phyloP scores from a whole-genome alignment of 257 asterid species.

The Solanum peruvianum region DNA sequence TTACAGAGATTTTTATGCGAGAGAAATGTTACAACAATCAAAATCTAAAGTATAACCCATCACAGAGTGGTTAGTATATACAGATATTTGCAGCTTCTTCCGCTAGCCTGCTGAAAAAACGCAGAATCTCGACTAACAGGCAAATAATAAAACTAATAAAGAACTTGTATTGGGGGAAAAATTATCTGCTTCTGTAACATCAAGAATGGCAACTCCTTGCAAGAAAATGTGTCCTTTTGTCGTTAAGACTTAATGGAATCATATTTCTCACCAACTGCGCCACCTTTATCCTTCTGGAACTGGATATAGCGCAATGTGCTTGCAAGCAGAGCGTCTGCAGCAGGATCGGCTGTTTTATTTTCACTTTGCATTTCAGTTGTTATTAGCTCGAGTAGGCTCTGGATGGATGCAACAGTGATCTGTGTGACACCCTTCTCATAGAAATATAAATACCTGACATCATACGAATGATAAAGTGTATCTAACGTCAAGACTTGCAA shows the following conservation, averaged over 20 bases:
- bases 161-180: background rate
- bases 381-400: constrained; percentile 71
- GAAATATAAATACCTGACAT: constrained; percentile 82
- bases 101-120: background rate
- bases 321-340: constrained; percentile 73
- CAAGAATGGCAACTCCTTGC: background rate
- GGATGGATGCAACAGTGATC: constrained; percentile 69
- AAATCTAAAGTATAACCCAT: background rate
- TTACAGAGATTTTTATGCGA: background rate
- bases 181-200: background rate
- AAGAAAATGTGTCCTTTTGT: background rate
- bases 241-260: constrained; percentile 45
- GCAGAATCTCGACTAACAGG: background rate
- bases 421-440: constrained; percentile 87
- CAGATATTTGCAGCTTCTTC: background rate
- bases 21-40: background rate
- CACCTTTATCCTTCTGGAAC: constrained; percentile 96
- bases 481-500: background rate
- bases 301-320: constrained; percentile 82
- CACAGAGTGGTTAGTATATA: background rate
- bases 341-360: constrained; percentile 45
- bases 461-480: background rate
- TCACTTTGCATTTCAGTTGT: constrained; percentile 71
- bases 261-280: constrained; percentile 83
- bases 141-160: background rate